These are phyloP conservation scores for Acacia crassicarpa DNA, from an alignment of 306 rosid genomes.

Conservation along the genomic window DNA sequence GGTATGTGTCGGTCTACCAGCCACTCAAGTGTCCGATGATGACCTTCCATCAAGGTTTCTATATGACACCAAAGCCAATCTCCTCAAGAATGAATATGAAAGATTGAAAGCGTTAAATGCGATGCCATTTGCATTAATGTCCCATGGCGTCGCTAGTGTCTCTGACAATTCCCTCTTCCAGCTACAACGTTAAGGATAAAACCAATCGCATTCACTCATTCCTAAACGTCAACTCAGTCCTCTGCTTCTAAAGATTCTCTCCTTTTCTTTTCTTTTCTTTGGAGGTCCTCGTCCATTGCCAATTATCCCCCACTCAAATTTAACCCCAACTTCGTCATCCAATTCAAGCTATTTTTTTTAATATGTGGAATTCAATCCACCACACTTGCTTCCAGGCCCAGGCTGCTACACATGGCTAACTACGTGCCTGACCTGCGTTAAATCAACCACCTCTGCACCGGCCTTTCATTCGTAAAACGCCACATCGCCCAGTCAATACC, in stretches of 20 bases:
- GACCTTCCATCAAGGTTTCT: neutral
- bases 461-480: neutral
- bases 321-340: neutral
- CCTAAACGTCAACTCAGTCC: neutral
- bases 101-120: neutral
- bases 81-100: neutral
- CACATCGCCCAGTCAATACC: too few relatives aligned
- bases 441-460: neutral
- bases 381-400: neutral
- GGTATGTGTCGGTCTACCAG: neutral
- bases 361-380: neutral
- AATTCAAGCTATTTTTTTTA: neutral
- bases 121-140: conserved; percentile 14
- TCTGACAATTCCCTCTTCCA: conserved; percentile 20
- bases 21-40: neutral
- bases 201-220: neutral
- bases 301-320: neutral
- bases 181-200: neutral
- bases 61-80: neutral
- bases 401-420: neutral
- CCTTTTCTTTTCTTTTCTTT: neutral
- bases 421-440: neutral
- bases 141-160: conserved; percentile 7
- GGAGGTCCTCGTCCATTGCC: neutral
- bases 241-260: neutral